These are phyloP conservation scores for Macrophomina phaseolina DNA, from an alignment of 2,329 filamentous ascomycete species.

Conservation along the genomic window DNA sequence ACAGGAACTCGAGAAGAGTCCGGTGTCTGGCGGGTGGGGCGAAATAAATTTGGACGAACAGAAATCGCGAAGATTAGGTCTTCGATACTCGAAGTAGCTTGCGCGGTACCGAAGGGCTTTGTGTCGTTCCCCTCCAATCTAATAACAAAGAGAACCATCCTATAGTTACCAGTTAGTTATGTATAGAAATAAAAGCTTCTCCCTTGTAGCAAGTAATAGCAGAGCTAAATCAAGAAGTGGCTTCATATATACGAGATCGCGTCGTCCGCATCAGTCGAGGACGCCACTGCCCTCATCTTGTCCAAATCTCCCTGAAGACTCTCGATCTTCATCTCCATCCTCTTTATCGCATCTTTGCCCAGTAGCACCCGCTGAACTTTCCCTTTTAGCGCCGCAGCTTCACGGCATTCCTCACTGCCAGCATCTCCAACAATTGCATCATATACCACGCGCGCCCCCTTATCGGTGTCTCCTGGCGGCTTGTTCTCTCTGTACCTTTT, in stretches of 20 bases:
- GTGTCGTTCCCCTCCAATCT: too few relatives aligned
- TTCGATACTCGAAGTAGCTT: too few relatives aligned
- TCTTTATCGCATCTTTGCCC: background rate
- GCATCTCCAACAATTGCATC: conserved; percentile 52
- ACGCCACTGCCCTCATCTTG: background rate
- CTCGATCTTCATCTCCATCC: conserved; percentile 7
- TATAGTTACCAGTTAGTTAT: too few relatives aligned
- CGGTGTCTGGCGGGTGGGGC: too few relatives aligned
- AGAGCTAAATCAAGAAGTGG: background rate
- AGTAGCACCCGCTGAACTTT: background rate
- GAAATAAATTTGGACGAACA: too few relatives aligned
- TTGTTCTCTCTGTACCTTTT: background rate
- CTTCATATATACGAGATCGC: background rate
- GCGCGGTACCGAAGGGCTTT: too few relatives aligned
- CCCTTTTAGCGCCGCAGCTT: background rate
- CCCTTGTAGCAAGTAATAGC: background rate
- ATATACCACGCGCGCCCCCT: conserved; percentile 59
- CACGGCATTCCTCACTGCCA: background rate
- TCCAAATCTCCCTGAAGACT: background rate
- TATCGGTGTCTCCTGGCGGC: conserved; percentile 62
- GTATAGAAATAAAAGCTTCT: background rate
- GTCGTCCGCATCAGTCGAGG: background rate
- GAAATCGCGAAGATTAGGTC: too few relatives aligned
- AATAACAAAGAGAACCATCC: too few relatives aligned
- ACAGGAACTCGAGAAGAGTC: too few relatives aligned